Conservation (phyloP, 179 eudicot species). For the Carnegiea gigantea region DNA sequence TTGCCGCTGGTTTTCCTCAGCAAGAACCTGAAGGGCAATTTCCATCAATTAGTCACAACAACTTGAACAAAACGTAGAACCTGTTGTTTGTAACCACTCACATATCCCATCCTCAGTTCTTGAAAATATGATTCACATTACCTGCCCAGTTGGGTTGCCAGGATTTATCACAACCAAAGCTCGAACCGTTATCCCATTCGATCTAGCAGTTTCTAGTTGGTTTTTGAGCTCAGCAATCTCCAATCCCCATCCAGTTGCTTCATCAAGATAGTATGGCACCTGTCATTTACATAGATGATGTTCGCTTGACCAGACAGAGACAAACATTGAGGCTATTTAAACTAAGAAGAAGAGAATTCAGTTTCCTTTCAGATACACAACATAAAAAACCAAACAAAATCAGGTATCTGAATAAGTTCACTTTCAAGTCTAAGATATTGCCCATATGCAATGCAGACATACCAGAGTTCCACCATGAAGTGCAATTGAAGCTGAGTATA, state of each 20-base stretch:
- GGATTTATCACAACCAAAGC: constrained; percentile 98
- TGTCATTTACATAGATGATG: constrained; percentile 23
- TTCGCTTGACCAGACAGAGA: not conserved
- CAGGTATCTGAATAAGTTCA: no score
- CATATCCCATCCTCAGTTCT: not conserved
- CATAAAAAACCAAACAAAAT: no score
- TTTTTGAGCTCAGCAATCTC: constrained; percentile 73
- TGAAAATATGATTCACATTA: constrained; percentile 12
- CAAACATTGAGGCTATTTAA: not conserved
- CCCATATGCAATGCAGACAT: constrained; percentile 25
- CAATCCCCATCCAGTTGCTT: constrained; percentile 94
- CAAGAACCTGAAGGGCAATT: constrained; percentile 62
- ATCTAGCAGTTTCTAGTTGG: constrained; percentile 75
- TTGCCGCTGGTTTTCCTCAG: constrained; percentile 75
- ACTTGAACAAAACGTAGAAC: not conserved
- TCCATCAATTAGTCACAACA: constrained; percentile 2
- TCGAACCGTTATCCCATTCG: constrained; percentile 71
- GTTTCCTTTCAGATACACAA: no score
- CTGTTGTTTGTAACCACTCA: not conserved
- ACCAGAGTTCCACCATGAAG: constrained; percentile 98
- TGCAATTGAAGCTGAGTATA: constrained; percentile 96
- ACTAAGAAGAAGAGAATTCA: not conserved
- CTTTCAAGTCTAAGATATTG: not conserved
- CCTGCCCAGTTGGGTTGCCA: constrained; percentile 99
- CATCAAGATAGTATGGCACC: constrained; percentile 97